Conservation (phyloP, 1,284 basidiomycete genomes). For the Mycosarcoma mackinlayi region DNA sequence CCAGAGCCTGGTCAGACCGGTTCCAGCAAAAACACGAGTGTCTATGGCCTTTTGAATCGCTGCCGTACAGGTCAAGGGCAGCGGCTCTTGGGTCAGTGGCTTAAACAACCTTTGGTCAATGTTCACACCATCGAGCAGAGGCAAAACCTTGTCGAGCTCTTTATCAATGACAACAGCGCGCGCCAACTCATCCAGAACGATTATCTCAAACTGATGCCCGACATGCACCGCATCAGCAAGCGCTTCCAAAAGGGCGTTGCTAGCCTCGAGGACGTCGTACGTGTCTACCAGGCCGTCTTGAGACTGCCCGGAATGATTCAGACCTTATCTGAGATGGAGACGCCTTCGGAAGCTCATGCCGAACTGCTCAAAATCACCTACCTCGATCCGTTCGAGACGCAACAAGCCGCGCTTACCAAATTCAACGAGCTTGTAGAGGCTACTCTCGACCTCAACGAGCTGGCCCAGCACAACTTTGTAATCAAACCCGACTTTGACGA, state of each 20-base stretch:
- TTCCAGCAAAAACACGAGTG: slow-evolving; percentile 71
- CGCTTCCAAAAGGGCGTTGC: slow-evolving; percentile 87
- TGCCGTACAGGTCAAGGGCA: slow-evolving; percentile 97
- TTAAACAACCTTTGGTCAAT: slow-evolving; percentile 96
- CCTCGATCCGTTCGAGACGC: slow-evolving; percentile 47
- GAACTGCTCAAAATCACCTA: slow-evolving; percentile 52
- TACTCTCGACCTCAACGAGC: slow-evolving; percentile 89
- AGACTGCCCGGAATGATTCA: slow-evolving; percentile 83
- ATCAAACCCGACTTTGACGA: slow-evolving; percentile 93
- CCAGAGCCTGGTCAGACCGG: slow-evolving; percentile 71
- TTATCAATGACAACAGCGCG: slow-evolving; percentile 81
- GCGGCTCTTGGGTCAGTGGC: slow-evolving; percentile 88
- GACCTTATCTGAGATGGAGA: slow-evolving; percentile 70
- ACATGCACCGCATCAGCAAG: slow-evolving; percentile 91
- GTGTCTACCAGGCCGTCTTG: slow-evolving; percentile 80
- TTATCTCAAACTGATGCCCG: slow-evolving; percentile 89
- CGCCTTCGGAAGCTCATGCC: slow-evolving; percentile 28
- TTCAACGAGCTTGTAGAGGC: slow-evolving; percentile 95
- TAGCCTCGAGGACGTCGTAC: slow-evolving; percentile 91
- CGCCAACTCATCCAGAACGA: slow-evolving; percentile 83
- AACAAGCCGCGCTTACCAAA: slow-evolving; percentile 67
- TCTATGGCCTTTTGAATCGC: slow-evolving; percentile 89
- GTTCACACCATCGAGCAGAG: slow-evolving; percentile 81
- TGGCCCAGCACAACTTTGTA: slow-evolving; percentile 85
- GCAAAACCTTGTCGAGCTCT: slow-evolving; percentile 79